phyloP scores from a whole-genome alignment of 352 stramenopile species.

The Phytophthora multivora region DNA sequence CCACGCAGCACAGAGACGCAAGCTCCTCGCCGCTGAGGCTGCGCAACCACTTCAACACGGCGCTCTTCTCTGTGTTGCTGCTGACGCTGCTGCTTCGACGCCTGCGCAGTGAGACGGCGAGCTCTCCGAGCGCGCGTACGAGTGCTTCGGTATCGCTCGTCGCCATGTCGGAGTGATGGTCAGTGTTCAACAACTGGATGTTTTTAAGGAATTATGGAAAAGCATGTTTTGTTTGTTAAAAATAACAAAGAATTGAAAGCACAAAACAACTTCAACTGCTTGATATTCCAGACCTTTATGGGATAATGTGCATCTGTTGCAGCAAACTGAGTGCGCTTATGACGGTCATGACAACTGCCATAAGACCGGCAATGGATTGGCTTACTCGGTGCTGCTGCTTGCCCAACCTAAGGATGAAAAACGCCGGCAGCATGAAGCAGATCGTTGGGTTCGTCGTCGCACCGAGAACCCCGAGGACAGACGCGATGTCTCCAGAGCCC shows the following conservation, averaged over 20 bases:
- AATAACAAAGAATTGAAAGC: too few species aligned
- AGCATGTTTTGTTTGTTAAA: too few species aligned
- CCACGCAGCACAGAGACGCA: slow-evolving; percentile 64
- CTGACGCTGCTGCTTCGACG: slow-evolving; percentile 7
- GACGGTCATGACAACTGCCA: slow-evolving; percentile 52
- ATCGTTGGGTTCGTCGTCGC: slow-evolving; percentile 88
- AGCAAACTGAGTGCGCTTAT: slow-evolving; percentile 65
- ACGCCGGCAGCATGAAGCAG: slow-evolving; percentile 87
- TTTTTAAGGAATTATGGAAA: background rate
- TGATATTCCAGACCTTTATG: slow-evolving; percentile 5
- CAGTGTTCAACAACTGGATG: slow-evolving; percentile 20
- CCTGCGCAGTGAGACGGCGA: slow-evolving; percentile 44
- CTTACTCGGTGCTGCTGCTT: slow-evolving; percentile 39
- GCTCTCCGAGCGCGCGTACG: slow-evolving; percentile 65
- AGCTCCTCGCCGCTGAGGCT: slow-evolving; percentile 46
- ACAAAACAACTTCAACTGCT: too few species aligned
- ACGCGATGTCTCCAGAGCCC: slow-evolving; percentile 79
- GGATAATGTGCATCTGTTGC: slow-evolving; percentile 46
- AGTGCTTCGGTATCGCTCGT: slow-evolving; percentile 35
- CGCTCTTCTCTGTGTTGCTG: slow-evolving; percentile 35
- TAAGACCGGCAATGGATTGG: slow-evolving; percentile 46
- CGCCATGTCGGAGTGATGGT: slow-evolving; percentile 13
- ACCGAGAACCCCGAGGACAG: slow-evolving; percentile 81
- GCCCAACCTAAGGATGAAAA: slow-evolving; percentile 70
- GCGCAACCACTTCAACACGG: slow-evolving; percentile 59